These are phyloP conservation scores for Phytophthora brassicae DNA, from an alignment of 352 stramenopile genomes.

Conservation along the genomic window DNA sequence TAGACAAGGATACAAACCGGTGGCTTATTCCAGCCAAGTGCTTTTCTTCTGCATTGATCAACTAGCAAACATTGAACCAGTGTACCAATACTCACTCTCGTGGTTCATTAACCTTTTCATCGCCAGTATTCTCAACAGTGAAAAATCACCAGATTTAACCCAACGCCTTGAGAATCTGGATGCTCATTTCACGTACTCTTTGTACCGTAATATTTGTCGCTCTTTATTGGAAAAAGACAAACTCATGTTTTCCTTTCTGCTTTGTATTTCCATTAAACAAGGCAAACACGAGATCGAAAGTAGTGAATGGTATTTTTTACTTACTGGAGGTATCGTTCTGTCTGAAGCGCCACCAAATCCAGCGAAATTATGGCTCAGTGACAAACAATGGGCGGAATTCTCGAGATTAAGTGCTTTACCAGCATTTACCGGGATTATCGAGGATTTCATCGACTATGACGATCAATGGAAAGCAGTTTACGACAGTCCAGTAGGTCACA, in stretches of 20 bases:
- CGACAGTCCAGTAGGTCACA: slow-evolving; percentile 80
- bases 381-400: slow-evolving; percentile 94
- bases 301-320: slow-evolving; percentile 92
- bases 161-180: slow-evolving; percentile 84
- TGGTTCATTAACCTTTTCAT: slow-evolving; percentile 94
- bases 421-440: slow-evolving; percentile 75
- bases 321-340: slow-evolving; percentile 91
- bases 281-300: slow-evolving; percentile 77
- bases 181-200: slow-evolving; percentile 90
- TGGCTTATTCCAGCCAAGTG: slow-evolving; percentile 90
- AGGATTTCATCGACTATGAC: slow-evolving; percentile 79
- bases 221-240: slow-evolving; percentile 94
- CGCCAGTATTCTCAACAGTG: slow-evolving; percentile 86
- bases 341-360: slow-evolving; percentile 91
- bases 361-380: slow-evolving; percentile 87
- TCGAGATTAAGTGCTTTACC: slow-evolving; percentile 82
- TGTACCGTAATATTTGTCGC: slow-evolving; percentile 93
- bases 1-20: slow-evolving; percentile 85
- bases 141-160: slow-evolving; percentile 70
- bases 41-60: slow-evolving; percentile 95
- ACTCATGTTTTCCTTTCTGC: slow-evolving; percentile 92
- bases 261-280: slow-evolving; percentile 88
- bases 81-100: slow-evolving; percentile 93
- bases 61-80: slow-evolving; percentile 92
- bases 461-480: slow-evolving; percentile 90